Base-by-base conservation (phyloP, 352 stramenopile genomes). In the Phytophthora fragariaefolia region DNA sequence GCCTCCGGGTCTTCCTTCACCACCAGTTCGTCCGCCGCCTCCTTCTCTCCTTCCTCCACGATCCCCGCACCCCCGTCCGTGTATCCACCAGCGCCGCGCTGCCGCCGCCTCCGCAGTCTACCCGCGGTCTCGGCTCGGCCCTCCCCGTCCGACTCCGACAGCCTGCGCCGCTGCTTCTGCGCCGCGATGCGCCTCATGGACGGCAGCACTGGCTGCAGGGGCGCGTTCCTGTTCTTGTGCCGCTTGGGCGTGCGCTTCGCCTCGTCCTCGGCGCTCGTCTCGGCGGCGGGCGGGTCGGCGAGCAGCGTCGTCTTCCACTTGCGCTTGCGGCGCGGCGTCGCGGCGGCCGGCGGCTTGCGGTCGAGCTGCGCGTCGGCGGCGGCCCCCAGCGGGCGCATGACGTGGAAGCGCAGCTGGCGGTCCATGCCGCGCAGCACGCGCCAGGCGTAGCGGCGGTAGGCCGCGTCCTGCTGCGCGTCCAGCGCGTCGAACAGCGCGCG, bases 221-320 rank as follows among this genome's bases (percentile, higher is more conserved):
- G 63, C 23, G 79, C 71, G 30, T 60, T 62, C 40, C 74, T 74
- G 23, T 69, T 66, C 36, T 74, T 82, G 7, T 57, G 48, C 22
- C 63, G 73, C 60, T 80, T 81, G 0, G 20, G 32, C 17, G 43
- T 47, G 12, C 42, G 46, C 2, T 61, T 45, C 18, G 22, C 47
- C 4, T 66, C 61, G 10, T 48, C 15, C 7, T 50, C 26, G 8
- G 27, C 20, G 12, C 42, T 32, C 32, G 34, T 46, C 23, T 52
- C 61, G 32, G 46, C 32, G 28, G 65, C 51, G 1, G 53, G 42
- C 26, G 64, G 58, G 2, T 54, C 47, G 34, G 34, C 13, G 23
- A 85, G 64, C 12, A 93, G 69, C 12, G 85, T 93, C 15, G 85
- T 93, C 12, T 81, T 80, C 85, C 85, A 93, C 60, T 91, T 91